phyloP scores from a whole-genome alignment of 139 green algal genomes.

The Nannochloris sp. region DNA sequence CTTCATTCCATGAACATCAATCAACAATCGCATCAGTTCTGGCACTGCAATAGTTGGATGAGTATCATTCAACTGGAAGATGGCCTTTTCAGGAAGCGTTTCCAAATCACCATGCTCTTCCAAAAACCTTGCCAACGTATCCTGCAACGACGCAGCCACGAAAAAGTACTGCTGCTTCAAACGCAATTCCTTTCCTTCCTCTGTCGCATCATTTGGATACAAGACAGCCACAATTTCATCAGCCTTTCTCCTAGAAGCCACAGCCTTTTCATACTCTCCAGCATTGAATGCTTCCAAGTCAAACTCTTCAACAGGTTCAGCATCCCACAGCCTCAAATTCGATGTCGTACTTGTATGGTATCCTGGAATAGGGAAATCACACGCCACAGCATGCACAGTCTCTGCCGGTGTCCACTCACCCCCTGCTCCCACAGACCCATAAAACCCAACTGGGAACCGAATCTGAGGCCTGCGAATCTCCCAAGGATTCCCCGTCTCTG shows the following conservation, averaged over 20 bases:
- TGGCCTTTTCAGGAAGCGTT: constrained; percentile 66
- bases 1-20: constrained; percentile 83
- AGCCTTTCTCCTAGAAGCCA: constrained; percentile 66
- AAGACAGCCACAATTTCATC: constrained; percentile 93
- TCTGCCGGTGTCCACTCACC: constrained; percentile 57
- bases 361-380: constrained; percentile 96
- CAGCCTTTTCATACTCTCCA: constrained; percentile 69
- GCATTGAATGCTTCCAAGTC: constrained; percentile 80
- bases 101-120: constrained; percentile 47
- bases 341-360: constrained; percentile 79
- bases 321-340: constrained; percentile 97
- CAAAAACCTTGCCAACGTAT: constrained; percentile 38
- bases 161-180: constrained; percentile 99
- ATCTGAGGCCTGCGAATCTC: constrained; percentile 58
- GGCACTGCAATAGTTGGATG: constrained; percentile 93
- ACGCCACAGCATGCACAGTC: constrained; percentile 68
- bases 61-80: constrained; percentile 98
- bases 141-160: constrained; percentile 89
- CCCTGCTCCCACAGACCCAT: constrained; percentile 43
- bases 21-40: constrained; percentile 95
- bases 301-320: constrained; percentile 83
- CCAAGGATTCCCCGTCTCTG: constrained; percentile 83
- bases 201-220: constrained; percentile 96
- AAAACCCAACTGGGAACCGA: constrained; percentile 63
- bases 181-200: constrained; percentile 95